Base-by-base conservation (phyloP, 2,329 filamentous ascomycete genomes). In the Alternaria hordeiaustralica region DNA sequence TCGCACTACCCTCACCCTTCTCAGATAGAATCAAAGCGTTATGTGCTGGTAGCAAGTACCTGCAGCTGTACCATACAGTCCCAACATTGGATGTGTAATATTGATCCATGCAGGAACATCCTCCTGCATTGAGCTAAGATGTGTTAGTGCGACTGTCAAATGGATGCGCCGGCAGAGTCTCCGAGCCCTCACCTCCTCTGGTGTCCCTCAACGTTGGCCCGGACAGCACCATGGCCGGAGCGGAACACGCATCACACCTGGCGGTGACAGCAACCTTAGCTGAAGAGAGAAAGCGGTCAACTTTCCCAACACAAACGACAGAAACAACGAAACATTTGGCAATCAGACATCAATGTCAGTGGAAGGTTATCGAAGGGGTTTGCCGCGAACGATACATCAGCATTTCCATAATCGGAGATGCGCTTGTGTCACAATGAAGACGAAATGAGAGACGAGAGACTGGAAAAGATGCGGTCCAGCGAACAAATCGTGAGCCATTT, bases 101-200 rank as follows among this genome's bases (percentile, higher is more conserved):
- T 58, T 58, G 55, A 50, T n/a, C 26, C 33, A 58, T 43, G 55
- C 55, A 41, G 26, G 55, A 58, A 58, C 55, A 3, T 12, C 15
- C 54, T 47, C 43, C 41, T 20, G 18, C 26, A 56, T 45, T 53
- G 49, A 41, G 28, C 49, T 53, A 53, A 33, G 11, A 15, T 11
- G 12, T 53, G 6, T 53, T 41, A 53, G 28, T 20, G 49, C 30
- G 12, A n/a, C 30, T 21, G 12, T 20, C 30, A 41, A 21, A 41
- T n/a, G 18, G 9, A 10, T 25, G 20, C 28, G 15, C 20, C 28
- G 30, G 30, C 36, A 21, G 21, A 15, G 23, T 12, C 6, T 55
- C 25, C 21, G 23, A 25, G 33, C 53, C 33, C n/a, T 18, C n/a
- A 55, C 36, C 18, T n/a, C 15, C 12, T 44, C n/a, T 28, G 18